Percentiles rank a stretch among this genome's conserved stretches.
Conservation (phyloP, 129 eudicot genomes). For the Chrysanthemum makinoi region DNA sequence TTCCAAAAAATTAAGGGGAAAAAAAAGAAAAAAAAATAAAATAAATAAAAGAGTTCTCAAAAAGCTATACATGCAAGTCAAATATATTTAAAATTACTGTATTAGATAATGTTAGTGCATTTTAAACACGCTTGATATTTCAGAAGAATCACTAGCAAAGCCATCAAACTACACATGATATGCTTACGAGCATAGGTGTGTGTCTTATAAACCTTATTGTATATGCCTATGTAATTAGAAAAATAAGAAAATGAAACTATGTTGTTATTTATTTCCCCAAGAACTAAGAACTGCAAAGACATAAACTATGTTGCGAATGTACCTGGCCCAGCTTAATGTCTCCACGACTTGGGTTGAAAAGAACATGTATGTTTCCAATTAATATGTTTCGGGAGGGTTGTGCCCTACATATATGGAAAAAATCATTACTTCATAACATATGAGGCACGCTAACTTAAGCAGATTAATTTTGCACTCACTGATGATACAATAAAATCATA, state of each 20-base stretch:
- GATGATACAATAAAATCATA: not conserved
- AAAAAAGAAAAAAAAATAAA: no score
- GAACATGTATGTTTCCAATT: slow-evolving; percentile 87
- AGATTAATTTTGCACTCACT: not conserved
- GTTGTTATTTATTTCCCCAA: not conserved
- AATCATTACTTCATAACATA: no score
- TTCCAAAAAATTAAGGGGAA: no score
- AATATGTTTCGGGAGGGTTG: slow-evolving; percentile 47
- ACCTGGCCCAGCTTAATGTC: slow-evolving; percentile 94
- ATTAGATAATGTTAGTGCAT: no score
- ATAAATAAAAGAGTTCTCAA: no score
- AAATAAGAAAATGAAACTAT: not conserved
- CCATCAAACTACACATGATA: no score
- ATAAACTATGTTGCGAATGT: slow-evolving; percentile 10
- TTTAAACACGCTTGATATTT: no score
- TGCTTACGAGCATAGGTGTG: no score
- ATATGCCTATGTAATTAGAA: not conserved
- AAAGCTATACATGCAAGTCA: no score
- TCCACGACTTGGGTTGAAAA: slow-evolving; percentile 87
- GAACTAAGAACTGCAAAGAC: not conserved
- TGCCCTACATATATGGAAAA: slow-evolving; percentile 31
- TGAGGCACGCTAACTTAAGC: no score
- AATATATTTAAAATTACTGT: no score
- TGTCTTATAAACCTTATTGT: not conserved
- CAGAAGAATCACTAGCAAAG: no score